Percentiles rank a stretch among this genome's conserved stretches.
phyloP scores from a whole-genome alignment of 108 stramenopile species.

The Hondaea fermentalgiana region DNA sequence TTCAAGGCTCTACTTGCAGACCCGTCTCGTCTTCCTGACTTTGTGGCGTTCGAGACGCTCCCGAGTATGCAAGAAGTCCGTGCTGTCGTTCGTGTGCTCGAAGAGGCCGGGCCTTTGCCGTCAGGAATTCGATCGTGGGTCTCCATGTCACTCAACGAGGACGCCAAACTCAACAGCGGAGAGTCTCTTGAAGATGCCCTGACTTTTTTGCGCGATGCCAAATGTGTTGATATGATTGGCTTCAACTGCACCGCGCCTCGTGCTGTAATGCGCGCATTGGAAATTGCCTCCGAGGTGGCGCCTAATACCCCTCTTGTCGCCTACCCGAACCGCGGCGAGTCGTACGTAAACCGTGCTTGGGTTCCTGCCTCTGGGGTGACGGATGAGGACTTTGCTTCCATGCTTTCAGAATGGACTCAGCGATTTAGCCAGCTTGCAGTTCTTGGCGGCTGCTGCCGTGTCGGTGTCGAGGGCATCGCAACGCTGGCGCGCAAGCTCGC shows the following conservation, averaged over 20 bases:
- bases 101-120: background rate
- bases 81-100: background rate
- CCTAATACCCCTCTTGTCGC: background rate
- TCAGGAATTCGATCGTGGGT: background rate
- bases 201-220: background rate
- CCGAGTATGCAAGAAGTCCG: background rate
- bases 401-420: background rate
- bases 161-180: background rate
- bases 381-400: background rate
- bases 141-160: background rate
- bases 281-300: background rate
- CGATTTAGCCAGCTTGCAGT: background rate
- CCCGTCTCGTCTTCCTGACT: background rate
- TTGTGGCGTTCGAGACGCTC: background rate
- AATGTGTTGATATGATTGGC: background rate
- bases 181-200: background rate
- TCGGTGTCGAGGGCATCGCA: background rate
- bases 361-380: background rate
- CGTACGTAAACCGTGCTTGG: background rate
- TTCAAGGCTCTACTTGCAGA: background rate
- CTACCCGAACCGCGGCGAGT: background rate
- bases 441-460: constrained; percentile 8
- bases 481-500: background rate
- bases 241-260: background rate
- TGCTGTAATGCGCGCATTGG: background rate